Conservation (phyloP, 2,329 filamentous ascomycete species). For the Alternaria brassicicola region DNA sequence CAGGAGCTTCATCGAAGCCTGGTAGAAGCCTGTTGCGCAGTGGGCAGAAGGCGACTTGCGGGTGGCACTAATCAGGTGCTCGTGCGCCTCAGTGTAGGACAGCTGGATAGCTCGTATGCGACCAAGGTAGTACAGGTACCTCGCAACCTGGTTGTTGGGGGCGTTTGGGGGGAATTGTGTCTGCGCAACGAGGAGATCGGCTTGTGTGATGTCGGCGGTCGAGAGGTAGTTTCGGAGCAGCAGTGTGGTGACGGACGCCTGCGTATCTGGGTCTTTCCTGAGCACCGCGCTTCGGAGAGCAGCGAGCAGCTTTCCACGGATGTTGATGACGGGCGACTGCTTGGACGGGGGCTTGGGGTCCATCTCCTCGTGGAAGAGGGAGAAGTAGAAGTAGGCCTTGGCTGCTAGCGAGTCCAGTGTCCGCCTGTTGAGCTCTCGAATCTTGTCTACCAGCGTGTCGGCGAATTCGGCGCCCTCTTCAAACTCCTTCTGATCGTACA, state of each 20-base stretch:
- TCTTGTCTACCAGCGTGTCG: constrained; percentile 77
- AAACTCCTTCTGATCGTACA: constrained; percentile 84
- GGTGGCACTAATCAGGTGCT: constrained; percentile 89
- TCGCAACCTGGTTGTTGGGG: constrained; percentile 96
- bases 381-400: constrained; percentile 98
- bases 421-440: constrained; percentile 88
- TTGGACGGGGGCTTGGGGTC: constrained; percentile 86
- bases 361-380: constrained; percentile 91
- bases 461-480: constrained; percentile 86
- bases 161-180: constrained; percentile 93
- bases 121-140: constrained; percentile 96
- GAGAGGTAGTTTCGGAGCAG: constrained; percentile 94
- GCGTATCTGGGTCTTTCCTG: constrained; percentile 95
- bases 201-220: constrained; percentile 95
- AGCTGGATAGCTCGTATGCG: constrained; percentile 96
- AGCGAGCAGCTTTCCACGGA: constrained; percentile 83
- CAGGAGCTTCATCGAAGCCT: constrained; percentile 94
- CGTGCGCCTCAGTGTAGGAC: constrained; percentile 94
- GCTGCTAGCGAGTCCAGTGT: constrained; percentile 92
- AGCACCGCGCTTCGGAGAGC: constrained; percentile 94
- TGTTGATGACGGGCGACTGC: constrained; percentile 82
- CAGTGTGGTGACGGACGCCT: constrained; percentile 92
- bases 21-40: constrained; percentile 91
- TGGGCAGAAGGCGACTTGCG: constrained; percentile 91
- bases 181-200: constrained; percentile 92